Base-by-base conservation (phyloP, 306 rosid genomes). In the Hylodesmum podocarpum region DNA sequence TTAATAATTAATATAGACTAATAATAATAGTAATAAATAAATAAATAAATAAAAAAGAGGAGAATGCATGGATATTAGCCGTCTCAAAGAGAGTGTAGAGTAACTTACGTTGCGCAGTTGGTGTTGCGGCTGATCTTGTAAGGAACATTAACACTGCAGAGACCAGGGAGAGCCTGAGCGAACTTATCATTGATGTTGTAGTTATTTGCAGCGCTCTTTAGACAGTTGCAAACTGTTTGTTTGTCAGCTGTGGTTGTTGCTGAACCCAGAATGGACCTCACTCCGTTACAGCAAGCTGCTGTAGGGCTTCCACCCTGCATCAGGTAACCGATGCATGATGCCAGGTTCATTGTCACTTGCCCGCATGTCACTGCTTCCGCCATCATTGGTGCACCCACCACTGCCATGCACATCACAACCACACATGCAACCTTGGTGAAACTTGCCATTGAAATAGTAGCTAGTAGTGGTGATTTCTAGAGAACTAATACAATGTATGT, bases 51-150 rank as follows among this genome's bases (percentile, higher is more conserved):
- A n/a, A n/a, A n/a, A n/a, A n/a, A n/a, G n/a, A n/a, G n/a, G n/a
- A n/a, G n/a, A n/a, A n/a, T n/a, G n/a, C n/a, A n/a, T n/a, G n/a
- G n/a, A n/a, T n/a, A n/a, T n/a, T n/a, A n/a, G n/a, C 51, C 2
- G 10, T 8, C 8, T 33, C 37, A 33, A 5, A 33, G 58, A 19
- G 28, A 51, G 58, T 8, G 3, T 5, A 51, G 58, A 21, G 3
- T 5, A 51, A 21, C 19, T 1, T 19, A 72, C 62, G 22, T 27
- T n/a, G 19, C 29, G 58, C 94, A 87, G 78, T 89, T 67, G 43
- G 88, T 81, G 77, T 66, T 24, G 27, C 81, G 51, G 69, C 88
- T 85, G 86, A 89, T 81, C 67, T 55, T 67, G 82, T 81, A 89
- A 43, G 89, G 89, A 57, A 89, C 47, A n/a, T 37, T 53, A 72